These are phyloP conservation scores for Apiospora malaysiana DNA, from an alignment of 2,329 filamentous ascomycete genomes.

Conservation along the genomic window DNA sequence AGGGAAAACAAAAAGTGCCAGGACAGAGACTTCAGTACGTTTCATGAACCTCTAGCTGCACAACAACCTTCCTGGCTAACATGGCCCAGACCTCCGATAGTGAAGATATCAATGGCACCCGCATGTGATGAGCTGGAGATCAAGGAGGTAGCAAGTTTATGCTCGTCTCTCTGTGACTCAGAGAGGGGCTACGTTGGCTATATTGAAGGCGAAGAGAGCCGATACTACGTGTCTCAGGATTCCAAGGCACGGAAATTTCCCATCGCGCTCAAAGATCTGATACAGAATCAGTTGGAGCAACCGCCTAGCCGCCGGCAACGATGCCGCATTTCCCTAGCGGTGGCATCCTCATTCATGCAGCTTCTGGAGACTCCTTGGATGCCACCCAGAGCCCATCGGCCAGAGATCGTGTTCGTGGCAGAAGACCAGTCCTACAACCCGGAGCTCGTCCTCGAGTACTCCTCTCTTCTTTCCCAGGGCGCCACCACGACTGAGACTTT, in stretches of 20 bases:
- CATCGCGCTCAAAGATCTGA: neutral
- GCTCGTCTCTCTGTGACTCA: neutral
- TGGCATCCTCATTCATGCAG: conserved; percentile 38
- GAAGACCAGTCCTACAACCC: neutral
- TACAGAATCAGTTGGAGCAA: neutral
- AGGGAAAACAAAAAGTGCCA: neutral
- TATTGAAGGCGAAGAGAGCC: neutral
- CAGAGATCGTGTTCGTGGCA: neutral
- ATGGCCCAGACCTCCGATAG: neutral
- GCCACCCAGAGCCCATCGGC: neutral
- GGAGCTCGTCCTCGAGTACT: neutral
- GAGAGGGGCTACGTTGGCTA: neutral
- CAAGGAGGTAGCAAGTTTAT: neutral
- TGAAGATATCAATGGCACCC: neutral
- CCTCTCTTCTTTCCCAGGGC: neutral
- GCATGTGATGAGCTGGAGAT: neutral
- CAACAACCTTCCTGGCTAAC: neutral
- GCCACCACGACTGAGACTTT: neutral
- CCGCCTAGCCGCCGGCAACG: conserved; percentile 30
- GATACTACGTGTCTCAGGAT: neutral
- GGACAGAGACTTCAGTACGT: neutral
- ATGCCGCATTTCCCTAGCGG: conserved; percentile 30
- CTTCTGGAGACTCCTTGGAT: conserved; percentile 34
- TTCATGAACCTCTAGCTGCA: neutral
- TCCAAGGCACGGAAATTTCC: neutral